These are phyloP conservation scores for Talaromyces marneffei DNA, from an alignment of 2,329 filamentous ascomycete species.

Conservation along the genomic window DNA sequence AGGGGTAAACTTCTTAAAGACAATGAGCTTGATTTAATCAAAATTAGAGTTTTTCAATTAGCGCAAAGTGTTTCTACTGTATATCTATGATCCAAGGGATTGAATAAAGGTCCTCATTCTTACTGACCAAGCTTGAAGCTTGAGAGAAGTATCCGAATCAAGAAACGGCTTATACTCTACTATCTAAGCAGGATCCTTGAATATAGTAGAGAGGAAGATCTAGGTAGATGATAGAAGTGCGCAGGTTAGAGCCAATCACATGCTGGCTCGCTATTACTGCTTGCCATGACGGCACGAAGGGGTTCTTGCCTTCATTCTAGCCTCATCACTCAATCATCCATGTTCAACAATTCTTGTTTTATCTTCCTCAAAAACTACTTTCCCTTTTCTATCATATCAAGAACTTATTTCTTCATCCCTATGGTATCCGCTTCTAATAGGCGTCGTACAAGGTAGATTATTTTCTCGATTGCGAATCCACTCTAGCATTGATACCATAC, in stretches of 20 bases:
- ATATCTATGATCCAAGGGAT: background rate
- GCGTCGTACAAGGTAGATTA: too few species aligned
- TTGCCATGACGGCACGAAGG: background rate
- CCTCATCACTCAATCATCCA: background rate
- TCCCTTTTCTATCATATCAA: background rate
- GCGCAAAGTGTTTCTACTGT: background rate
- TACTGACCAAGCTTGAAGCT: background rate
- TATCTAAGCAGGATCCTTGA: background rate
- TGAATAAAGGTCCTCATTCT: background rate
- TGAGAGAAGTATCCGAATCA: background rate
- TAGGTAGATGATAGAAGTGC: too few species aligned
- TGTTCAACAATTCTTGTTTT: background rate
- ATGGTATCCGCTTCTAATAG: too few species aligned
- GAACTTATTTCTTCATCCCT: background rate
- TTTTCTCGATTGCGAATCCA: background rate
- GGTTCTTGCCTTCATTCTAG: background rate
- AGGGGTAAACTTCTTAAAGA: background rate
- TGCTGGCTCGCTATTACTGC: background rate
- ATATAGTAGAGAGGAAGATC: background rate
- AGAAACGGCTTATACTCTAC: background rate
- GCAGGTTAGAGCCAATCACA: background rate
- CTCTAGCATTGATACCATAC: background rate
- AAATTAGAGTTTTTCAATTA: background rate
- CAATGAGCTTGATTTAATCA: background rate
- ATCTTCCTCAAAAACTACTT: background rate